These are phyloP conservation scores for Rauvolfia tetraphylla DNA, from an alignment of 257 asterid genomes.

Conservation along the genomic window DNA sequence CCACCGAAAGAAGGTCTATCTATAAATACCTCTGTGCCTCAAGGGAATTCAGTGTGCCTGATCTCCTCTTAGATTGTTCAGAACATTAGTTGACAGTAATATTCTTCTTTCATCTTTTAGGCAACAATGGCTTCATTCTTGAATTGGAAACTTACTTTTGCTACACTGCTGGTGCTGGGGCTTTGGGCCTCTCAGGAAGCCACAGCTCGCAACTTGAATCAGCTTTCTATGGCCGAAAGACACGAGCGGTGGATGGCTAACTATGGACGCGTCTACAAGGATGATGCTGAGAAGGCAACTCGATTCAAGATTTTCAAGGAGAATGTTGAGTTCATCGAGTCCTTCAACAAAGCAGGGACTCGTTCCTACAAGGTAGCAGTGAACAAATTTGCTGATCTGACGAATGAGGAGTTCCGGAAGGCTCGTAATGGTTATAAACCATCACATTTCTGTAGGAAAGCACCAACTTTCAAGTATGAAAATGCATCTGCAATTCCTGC, in stretches of 20 bases:
- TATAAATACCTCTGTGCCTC: too few relatives aligned
- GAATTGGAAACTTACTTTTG: background rate
- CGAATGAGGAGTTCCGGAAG: slow-evolving; percentile 6
- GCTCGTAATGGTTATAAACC: slow-evolving; percentile 7
- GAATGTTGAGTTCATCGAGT: too few relatives aligned
- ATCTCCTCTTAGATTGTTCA: too few relatives aligned
- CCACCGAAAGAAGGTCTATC: too few relatives aligned
- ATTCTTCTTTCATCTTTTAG: background rate
- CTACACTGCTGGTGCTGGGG: background rate
- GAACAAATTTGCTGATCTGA: slow-evolving; percentile 10
- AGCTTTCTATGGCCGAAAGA: background rate
- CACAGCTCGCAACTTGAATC: slow-evolving; percentile 6
- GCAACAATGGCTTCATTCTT: background rate
- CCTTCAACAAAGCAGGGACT: slow-evolving; percentile 1
- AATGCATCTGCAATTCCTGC: slow-evolving; percentile 1
- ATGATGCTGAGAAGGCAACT: background rate
- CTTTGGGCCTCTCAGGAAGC: background rate
- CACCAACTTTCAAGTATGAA: background rate
- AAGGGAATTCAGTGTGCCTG: too few relatives aligned
- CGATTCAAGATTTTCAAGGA: slow-evolving; percentile 11
- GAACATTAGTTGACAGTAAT: too few relatives aligned
- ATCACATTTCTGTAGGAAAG: background rate
- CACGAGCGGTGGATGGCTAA: slow-evolving; percentile 11
- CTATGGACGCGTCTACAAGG: background rate
- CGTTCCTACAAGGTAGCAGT: background rate